Conservation (phyloP, 2,329 filamentous ascomycete genomes). For the Xylariaceae sp. region DNA sequence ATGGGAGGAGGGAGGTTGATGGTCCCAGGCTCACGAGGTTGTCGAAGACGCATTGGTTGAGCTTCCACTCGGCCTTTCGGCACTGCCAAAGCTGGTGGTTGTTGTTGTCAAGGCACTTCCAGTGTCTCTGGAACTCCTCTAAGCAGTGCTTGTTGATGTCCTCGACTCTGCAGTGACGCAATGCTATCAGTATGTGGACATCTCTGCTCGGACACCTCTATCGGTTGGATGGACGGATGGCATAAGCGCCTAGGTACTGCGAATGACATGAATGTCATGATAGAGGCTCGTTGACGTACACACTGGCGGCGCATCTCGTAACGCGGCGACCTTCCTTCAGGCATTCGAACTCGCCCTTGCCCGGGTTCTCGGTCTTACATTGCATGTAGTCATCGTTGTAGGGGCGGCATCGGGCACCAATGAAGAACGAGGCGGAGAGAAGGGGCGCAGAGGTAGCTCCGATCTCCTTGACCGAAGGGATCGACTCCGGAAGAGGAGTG, state of each 20-base stretch:
- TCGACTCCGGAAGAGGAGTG: conserved; percentile 84
- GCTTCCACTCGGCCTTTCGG: conserved; percentile 75
- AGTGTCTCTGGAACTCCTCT: conserved; percentile 85
- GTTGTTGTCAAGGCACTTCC: conserved; percentile 92
- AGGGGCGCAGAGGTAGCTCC: conserved; percentile 90
- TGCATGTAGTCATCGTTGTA: conserved; percentile 99
- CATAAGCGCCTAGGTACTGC: neutral
- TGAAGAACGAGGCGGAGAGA: conserved; percentile 90
- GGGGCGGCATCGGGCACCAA: conserved; percentile 85
- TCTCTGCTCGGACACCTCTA: neutral
- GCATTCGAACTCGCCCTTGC: conserved; percentile 87
- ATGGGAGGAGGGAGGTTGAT: neutral
- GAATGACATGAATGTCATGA: neutral
- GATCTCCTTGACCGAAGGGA: conserved; percentile 90
- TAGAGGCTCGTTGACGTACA: conserved; percentile 58
- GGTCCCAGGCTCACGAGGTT: conserved; percentile 63
- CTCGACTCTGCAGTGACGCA: conserved; percentile 58
- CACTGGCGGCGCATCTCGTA: conserved; percentile 90
- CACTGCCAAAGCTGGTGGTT: conserved; percentile 98
- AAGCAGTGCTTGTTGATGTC: conserved; percentile 96
- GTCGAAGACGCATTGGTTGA: conserved; percentile 94
- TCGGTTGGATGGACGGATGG: neutral
- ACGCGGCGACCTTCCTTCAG: conserved; percentile 95
- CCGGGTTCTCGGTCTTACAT: conserved; percentile 93
- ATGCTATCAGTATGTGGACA: conserved; percentile 2